These are phyloP conservation scores for Monosporozyma yasuniensis DNA, from an alignment of 805 yeast genomes.

Conservation along the genomic window DNA sequence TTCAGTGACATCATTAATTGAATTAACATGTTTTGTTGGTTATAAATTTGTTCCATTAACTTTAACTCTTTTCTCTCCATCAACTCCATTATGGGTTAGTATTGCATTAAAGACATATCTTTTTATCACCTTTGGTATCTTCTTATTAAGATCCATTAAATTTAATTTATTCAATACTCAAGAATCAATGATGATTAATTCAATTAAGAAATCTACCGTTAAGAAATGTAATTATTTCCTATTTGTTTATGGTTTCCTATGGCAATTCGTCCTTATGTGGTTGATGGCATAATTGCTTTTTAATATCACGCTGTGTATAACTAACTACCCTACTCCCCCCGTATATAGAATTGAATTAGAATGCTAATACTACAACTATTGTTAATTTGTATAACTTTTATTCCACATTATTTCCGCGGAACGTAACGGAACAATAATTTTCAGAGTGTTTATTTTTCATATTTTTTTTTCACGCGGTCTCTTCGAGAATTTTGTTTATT, in stretches of 20 bases:
- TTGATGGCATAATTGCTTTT: constrained; percentile 38
- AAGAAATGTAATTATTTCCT: constrained; percentile 80
- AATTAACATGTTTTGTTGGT: constrained; percentile 81
- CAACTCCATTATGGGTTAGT: constrained; percentile 33
- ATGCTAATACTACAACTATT: too few relatives aligned
- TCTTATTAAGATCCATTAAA: constrained; percentile 49
- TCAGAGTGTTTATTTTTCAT: too few relatives aligned
- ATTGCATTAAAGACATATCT: constrained; percentile 42
- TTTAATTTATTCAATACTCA: constrained; percentile 39
- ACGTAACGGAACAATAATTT: too few relatives aligned
- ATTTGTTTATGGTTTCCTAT: constrained; percentile 71
- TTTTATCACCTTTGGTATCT: constrained; percentile 50
- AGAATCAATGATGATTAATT: constrained; percentile 33
- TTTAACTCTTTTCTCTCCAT: constrained; percentile 45
- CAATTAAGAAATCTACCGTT: constrained; percentile 49
- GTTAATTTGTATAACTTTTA: too few relatives aligned
- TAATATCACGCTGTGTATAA: background rate
- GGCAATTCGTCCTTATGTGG: constrained; percentile 73
- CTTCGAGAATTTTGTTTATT: too few relatives aligned
- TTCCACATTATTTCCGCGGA: too few relatives aligned
- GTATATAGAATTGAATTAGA: background rate
- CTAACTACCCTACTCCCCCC: background rate
- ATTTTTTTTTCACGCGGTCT: too few relatives aligned
- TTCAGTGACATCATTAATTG: constrained; percentile 51
- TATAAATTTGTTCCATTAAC: constrained; percentile 85